A percentile compares a stretch with the other conserved stretches of the same genome.
Evolutionary conservation across 371 early-diverging fungal species (phyloP).

Genomic region (Circinella minor): DNA sequence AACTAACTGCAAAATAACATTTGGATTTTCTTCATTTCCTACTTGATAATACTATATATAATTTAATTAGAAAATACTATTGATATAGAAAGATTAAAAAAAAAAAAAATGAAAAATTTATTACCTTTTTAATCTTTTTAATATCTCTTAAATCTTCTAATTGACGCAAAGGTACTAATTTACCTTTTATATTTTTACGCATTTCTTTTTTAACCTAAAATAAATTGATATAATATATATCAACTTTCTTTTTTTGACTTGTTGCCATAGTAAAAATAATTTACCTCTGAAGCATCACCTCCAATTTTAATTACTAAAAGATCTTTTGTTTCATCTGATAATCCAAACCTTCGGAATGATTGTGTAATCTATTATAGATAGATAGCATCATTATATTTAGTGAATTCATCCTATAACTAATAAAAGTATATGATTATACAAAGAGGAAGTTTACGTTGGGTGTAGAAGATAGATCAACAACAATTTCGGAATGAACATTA

Average conservation of each 20-base stretch:
- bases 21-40: slow-evolving; percentile 18
- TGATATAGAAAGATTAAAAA: too few relatives aligned
- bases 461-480: slow-evolving; percentile 59
- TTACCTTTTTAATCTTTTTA: slow-evolving; percentile 42
- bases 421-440: too few relatives aligned
- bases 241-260: not conserved
- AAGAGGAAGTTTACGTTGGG: slow-evolving; percentile 48
- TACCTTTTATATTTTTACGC: slow-evolving; percentile 43
- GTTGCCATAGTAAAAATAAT: not conserved
- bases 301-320: slow-evolving; percentile 58
- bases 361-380: slow-evolving; percentile 60
- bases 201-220: slow-evolving; percentile 38
- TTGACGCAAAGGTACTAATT: slow-evolving; percentile 36
- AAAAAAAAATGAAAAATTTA: not conserved
- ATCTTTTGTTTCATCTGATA: slow-evolving; percentile 47
- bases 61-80: too few relatives aligned
- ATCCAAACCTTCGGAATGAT: slow-evolving; percentile 57
- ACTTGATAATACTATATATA: slow-evolving; percentile 37
- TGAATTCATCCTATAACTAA: not conserved
- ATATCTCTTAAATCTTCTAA: slow-evolving; percentile 32
- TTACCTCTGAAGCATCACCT: slow-evolving; percentile 46
- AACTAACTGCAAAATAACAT: slow-evolving; percentile 31
- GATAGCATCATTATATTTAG: too few relatives aligned
- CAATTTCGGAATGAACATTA: slow-evolving; percentile 60
- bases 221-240: not conserved